Evolutionary conservation across 2,329 filamentous ascomycete genomes (phyloP).

Genomic region (Orbilia javanica): DNA sequence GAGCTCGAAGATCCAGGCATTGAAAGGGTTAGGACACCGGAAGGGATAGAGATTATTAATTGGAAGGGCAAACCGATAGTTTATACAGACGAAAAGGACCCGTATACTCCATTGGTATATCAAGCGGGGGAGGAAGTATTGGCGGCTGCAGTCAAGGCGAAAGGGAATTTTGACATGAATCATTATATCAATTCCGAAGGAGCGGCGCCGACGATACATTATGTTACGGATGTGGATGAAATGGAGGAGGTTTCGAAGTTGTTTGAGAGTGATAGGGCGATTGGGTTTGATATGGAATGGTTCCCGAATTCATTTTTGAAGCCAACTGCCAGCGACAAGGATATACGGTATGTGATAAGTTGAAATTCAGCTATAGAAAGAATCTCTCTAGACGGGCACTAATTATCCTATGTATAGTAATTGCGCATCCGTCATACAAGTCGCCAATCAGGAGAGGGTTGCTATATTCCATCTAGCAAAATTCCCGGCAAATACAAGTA

Average conservation of each 20-base stretch:
- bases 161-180: conserved; percentile 17
- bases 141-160: conserved; percentile 19
- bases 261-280: conserved; percentile 76
- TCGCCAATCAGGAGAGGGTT: conserved; percentile 81
- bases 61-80: conserved; percentile 52
- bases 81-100: conserved; percentile 43
- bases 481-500: conserved; percentile 52
- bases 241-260: conserved; percentile 76
- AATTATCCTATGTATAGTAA: conserved; percentile 69
- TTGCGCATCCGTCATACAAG: conserved; percentile 84
- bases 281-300: conserved; percentile 97
- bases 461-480: conserved; percentile 82
- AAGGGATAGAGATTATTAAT: conserved; percentile 35
- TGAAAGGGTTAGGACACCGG: conserved; percentile 47
- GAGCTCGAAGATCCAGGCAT: conserved; percentile 35
- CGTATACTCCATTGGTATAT: conserved; percentile 9
- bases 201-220: conserved; percentile 77
- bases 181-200: conserved; percentile 36
- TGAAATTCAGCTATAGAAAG: conserved; percentile 60
- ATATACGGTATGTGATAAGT: conserved; percentile 27
- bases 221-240: conserved; percentile 77
- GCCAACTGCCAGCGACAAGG: conserved; percentile 55
- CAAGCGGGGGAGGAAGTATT: conserved; percentile 21
- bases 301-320: conserved; percentile 64
- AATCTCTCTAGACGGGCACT: not conserved